Conservation (phyloP, 768 basidiomycete species). For the Podaxis sp. region DNA sequence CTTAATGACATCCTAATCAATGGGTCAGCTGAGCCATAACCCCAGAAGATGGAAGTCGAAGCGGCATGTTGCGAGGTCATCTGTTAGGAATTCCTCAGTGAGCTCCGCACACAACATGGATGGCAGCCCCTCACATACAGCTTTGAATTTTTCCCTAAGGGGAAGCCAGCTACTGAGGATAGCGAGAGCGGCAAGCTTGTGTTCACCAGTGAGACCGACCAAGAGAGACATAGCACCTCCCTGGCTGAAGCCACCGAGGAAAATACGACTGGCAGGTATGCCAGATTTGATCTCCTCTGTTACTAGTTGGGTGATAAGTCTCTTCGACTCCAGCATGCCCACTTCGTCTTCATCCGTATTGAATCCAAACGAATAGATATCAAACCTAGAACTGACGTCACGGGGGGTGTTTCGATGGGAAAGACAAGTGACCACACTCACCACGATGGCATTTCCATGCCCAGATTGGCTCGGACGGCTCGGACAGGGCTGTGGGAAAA, state of each 20-base stretch:
- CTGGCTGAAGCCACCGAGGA: constrained; percentile 89
- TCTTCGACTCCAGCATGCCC: constrained; percentile 67
- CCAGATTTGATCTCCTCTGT: constrained; percentile 70
- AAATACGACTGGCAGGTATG: constrained; percentile 62
- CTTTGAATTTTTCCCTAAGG: constrained; percentile 57
- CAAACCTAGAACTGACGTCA: constrained; percentile 52
- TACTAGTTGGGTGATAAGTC: constrained; percentile 64
- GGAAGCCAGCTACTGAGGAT: constrained; percentile 81
- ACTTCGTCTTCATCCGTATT: constrained; percentile 64
- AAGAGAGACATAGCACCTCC: constrained; percentile 79
- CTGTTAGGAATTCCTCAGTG: constrained; percentile 29
- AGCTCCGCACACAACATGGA: background rate
- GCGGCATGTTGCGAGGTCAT: constrained; percentile 56
- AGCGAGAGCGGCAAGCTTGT: constrained; percentile 67
- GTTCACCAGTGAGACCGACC: constrained; percentile 61
- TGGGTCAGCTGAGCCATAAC: constrained; percentile 74
- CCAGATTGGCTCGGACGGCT: constrained; percentile 71
- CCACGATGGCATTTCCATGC: constrained; percentile 77
- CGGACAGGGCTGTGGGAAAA: constrained; percentile 39
- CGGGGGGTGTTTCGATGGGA: constrained; percentile 4
- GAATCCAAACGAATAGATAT: constrained; percentile 64
- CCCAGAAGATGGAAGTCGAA: constrained; percentile 79
- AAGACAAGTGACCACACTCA: constrained; percentile 19
- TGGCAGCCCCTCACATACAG: constrained; percentile 36
- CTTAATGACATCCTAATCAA: constrained; percentile 60